Evolutionary conservation across 495 filamentous ascomycete species (phyloP).

Genomic region (Trichoderma reesei): DNA sequence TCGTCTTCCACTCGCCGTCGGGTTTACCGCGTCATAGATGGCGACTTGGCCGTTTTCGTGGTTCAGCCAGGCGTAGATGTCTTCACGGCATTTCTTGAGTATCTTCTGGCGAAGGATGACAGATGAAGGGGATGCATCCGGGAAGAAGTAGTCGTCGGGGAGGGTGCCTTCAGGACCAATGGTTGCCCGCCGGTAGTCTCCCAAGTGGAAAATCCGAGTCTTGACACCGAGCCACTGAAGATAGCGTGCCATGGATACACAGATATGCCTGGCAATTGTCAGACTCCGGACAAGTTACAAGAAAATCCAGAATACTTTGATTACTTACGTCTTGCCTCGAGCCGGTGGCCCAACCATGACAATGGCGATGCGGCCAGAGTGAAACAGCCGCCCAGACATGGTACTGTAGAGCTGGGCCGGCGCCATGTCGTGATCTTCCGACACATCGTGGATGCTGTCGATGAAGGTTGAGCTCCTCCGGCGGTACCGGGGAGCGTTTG

Average conservation of each 20-base stretch:
- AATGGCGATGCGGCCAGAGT: constrained; percentile 93
- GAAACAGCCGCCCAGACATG: constrained; percentile 91
- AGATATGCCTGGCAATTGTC: constrained; percentile 61
- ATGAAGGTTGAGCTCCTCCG: constrained; percentile 90
- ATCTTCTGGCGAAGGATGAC: constrained; percentile 92
- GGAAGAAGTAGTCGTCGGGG: constrained; percentile 95
- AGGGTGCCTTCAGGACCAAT: constrained; percentile 79
- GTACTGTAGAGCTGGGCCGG: constrained; percentile 97
- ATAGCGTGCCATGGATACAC: constrained; percentile 89
- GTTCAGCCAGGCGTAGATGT: constrained; percentile 92
- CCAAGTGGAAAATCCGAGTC: constrained; percentile 92
- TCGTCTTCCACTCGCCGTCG: constrained; percentile 69
- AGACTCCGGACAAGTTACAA: constrained; percentile 12
- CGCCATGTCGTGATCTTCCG: constrained; percentile 71
- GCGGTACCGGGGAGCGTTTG: constrained; percentile 70
- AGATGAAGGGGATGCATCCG: constrained; percentile 81
- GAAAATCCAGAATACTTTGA: constrained; percentile 9
- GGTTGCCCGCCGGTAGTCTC: constrained; percentile 89
- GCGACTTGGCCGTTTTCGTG: constrained; percentile 97
- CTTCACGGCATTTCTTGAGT: constrained; percentile 91
- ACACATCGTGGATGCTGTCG: constrained; percentile 93
- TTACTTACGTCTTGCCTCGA: constrained; percentile 83
- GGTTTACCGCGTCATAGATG: constrained; percentile 99
- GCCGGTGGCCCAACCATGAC: constrained; percentile 94
- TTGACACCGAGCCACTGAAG: constrained; percentile 97